Evolutionary conservation across 108 stramenopile genomes (phyloP), one percentile per base, ranked within the genome.

Genomic region (Stephanodiscus minutulus): DNA sequence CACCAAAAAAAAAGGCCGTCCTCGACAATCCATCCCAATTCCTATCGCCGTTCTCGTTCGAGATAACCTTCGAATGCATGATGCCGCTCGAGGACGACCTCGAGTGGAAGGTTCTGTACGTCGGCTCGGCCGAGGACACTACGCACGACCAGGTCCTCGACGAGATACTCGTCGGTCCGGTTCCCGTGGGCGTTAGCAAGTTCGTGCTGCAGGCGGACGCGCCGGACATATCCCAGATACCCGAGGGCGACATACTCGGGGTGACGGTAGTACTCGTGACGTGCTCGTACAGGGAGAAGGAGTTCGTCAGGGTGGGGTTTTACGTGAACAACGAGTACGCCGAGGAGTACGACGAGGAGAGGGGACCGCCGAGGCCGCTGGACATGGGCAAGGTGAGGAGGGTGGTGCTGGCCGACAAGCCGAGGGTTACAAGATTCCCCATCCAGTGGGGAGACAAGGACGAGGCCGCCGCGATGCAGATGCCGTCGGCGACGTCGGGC

Each of bases 311-410:
- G 21, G 92, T 99, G 8, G 99, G 99, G 15, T 99, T 99, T 85
- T 99, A 99, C 85, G 99, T 99, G 61, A 97, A 98, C 77, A 99
- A 99, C 85, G 99, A 98, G 87, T 97, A 91, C 74, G 78, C 66
- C 63, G 88, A 87, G 64, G 82, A 37, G 12, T 73, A 69, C 54
- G 86, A 87, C 55, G 78, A 68, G 60, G 83, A 84, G 65, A 43
- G 22, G 25, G 86, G 83, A 36, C 74, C 82, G 15, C 77, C 84
- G 27, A 79, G 63, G 37, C 88, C 83, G 8, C 61, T 91, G 28
- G 89, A 90, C 57, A 68, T 93, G 53, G 77, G 58, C 15, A 88
- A 87, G 50, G 91, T 96, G 59, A 70, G 77, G 63, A 83, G 98
- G 52, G 79, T 80, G 61, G 96, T 99, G 47, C 66, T 98, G 81